Evolutionary conservation across 1,284 basidiomycete genomes (phyloP), one percentile per base, ranked within the genome.

Genomic region (Omphalotus olearius): DNA sequence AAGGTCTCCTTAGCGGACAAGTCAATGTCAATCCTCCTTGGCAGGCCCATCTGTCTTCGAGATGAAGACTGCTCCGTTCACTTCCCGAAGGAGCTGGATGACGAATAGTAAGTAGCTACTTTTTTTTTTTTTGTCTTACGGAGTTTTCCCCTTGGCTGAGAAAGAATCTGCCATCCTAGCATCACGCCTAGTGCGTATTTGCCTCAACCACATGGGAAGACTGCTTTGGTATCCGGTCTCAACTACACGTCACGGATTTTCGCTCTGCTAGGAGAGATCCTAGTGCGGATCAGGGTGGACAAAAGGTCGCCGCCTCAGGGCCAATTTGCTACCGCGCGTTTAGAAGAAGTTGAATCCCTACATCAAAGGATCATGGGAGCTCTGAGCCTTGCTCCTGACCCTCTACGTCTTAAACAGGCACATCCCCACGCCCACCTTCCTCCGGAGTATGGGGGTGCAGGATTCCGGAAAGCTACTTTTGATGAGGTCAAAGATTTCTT

Each of bases 401-500:
- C 79, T 35, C 71, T 91, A 38, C 79, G 82, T 7, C 69, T 90
- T 50, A 89, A 88, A 66, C 76, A 74, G 56, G 67, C 69, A 26
- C 74, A 72, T 56, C 65, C 69, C 44, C 72, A 46, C 20, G 45
- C 49, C 6, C 46, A 77, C 48, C 65, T 79, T 43, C 74, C 78
- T n/a, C 67, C 75, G 16, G 85, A 87, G 56, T 85, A 77, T 52
- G 79, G 82, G 6, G 83, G 82, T 25, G 77, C 80, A 45, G 81
- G 79, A 16, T 91, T 88, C 71, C 73, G 83, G 38, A 85, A 90
- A 66, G 83, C 85, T 10, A 88, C 91, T 6, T 89, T 90, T 55
- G 85, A 84, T 1, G 88, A 92, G 66, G 85, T 94, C 58, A 89
- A 87, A 64, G 86, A 91, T 64, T 90, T 93, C 65, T 92, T 94